Evolutionary conservation across 2,329 filamentous ascomycete species (phyloP).

Genomic region (Thielaviopsis musarum): DNA sequence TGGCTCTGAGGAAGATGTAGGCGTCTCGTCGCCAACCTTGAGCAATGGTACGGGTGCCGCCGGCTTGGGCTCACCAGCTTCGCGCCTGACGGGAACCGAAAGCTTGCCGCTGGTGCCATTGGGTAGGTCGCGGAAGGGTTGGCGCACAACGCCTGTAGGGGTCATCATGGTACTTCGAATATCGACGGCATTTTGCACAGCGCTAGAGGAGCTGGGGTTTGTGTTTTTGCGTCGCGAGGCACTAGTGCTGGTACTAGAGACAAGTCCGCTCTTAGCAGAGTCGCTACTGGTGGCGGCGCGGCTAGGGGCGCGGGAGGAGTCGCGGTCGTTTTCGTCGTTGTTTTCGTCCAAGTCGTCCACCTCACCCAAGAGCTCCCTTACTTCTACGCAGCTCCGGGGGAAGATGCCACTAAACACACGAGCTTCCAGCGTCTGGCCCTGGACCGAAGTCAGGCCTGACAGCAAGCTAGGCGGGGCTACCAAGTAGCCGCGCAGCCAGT

Average conservation of each 20-base stretch:
- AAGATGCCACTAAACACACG: constrained; percentile 98
- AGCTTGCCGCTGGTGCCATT: constrained; percentile 26
- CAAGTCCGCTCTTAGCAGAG: constrained; percentile 37
- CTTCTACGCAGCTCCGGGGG: constrained; percentile 82
- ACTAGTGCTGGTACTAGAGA: constrained; percentile 16
- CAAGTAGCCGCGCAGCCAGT: constrained; percentile 91
- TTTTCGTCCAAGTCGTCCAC: constrained; percentile 35
- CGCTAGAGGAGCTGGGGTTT: constrained; percentile 1
- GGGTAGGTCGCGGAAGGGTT: constrained; percentile 19
- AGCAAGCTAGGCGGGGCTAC: constrained; percentile 87
- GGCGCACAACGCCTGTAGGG: constrained; percentile 11
- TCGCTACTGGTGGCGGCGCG: constrained; percentile 20
- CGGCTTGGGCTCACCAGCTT: constrained; percentile 56
- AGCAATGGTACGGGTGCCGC: constrained; percentile 91
- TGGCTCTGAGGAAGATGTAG: constrained; percentile 74
- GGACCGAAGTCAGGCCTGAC: constrained; percentile 75
- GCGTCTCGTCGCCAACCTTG: constrained; percentile 93
- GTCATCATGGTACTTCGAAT: constrained; percentile 11
- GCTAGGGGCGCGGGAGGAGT: constrained; percentile 13
- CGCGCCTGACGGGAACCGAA: constrained; percentile 35
- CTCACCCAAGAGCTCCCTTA: constrained; percentile 80
- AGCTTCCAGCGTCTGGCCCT: constrained; percentile 85
- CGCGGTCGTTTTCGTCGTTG: constrained; percentile 22
- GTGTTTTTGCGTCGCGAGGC: constrained; percentile 19
- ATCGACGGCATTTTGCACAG: constrained; percentile 3